These are phyloP conservation scores for Cucurbita pepo DNA, from an alignment of 306 rosid species.

Conservation along the genomic window DNA sequence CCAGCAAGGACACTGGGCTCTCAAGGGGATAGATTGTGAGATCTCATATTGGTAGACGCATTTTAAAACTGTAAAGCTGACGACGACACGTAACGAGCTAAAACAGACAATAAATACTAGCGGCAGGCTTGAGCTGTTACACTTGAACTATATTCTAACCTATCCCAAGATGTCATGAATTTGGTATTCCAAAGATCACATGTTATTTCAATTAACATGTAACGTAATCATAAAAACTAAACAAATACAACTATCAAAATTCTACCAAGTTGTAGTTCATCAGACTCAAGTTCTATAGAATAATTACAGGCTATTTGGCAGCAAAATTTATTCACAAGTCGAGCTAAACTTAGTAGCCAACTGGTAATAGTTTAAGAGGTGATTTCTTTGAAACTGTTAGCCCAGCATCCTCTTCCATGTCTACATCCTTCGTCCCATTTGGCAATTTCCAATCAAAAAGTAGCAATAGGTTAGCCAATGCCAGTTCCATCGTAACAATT, in stretches of 20 bases:
- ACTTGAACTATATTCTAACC: not conserved
- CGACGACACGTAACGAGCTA: too few species aligned
- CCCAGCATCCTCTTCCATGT: not conserved
- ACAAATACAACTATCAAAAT: not conserved
- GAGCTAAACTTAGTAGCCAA: not conserved
- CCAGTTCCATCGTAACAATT: not conserved
- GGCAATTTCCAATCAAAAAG: not conserved
- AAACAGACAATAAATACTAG: too few species aligned
- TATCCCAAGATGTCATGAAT: not conserved
- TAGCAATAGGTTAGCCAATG: not conserved
- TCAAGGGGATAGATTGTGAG: too few species aligned
- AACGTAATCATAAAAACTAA: not conserved
- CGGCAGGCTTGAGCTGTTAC: not conserved
- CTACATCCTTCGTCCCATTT: not conserved
- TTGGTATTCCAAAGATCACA: not conserved
- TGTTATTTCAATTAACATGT: not conserved
- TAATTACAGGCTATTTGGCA: not conserved
- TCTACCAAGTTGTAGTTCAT: not conserved
- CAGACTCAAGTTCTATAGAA: not conserved
- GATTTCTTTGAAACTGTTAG: not conserved
- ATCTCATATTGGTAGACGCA: too few species aligned
- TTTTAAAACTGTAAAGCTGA: too few species aligned
- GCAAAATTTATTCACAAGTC: not conserved
- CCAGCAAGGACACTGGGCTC: too few species aligned
- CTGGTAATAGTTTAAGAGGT: not conserved